Evolutionary conservation across 2,329 filamentous ascomycete genomes (phyloP), one percentile per base, ranked within the genome.

Genomic region (Exophiala aquamarina): DNA sequence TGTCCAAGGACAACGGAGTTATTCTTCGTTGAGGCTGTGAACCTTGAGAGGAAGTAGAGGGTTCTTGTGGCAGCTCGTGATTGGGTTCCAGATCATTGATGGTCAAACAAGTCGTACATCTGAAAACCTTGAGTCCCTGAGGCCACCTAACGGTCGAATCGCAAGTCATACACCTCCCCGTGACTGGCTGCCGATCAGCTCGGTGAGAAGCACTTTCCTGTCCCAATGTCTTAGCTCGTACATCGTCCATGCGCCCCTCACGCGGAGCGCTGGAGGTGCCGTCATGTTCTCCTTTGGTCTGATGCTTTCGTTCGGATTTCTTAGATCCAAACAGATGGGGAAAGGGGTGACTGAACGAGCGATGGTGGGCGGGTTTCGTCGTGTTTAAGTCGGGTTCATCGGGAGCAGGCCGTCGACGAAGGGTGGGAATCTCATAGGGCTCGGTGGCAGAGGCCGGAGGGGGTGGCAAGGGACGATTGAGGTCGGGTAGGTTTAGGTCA

Each of bases 141-240:
- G 89, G 89, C 84, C 89, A 95, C 47, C 86, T 79, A 55, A 94
- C 84, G 46, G 83, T 80, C 44, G 86, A 86, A 59, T 85, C 87
- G 66, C 90, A 95, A 26, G 89, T 91, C 80, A 92, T 90, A 65
- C 90, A 95, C 59, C 81, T 83, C 17, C 88, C 86, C 23, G 81
- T 84, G 20, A 76, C 73, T 60, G 85, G 80, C 57, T 88, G 81
- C 57, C 76, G 81, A 70, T 44, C 62, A 54, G 31, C 59, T 44
- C 61, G 63, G 59, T 45, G 35, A n/a, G 37, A 7, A 14, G 46
- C 18, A 19, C 26, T 34, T 31, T 54, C 46, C 15, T 32, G 32
- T 61, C 57, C 20, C 61, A 61, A 9, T 62, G 60, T 36, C 34
- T 56, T 47, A 34, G 36, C 54, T 33, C 59, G 54, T 29, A 61